Evolutionary conservation across 805 yeast species (phyloP).

Genomic region (baker's yeast (Saccharomyces cerevisiae)): DNA sequence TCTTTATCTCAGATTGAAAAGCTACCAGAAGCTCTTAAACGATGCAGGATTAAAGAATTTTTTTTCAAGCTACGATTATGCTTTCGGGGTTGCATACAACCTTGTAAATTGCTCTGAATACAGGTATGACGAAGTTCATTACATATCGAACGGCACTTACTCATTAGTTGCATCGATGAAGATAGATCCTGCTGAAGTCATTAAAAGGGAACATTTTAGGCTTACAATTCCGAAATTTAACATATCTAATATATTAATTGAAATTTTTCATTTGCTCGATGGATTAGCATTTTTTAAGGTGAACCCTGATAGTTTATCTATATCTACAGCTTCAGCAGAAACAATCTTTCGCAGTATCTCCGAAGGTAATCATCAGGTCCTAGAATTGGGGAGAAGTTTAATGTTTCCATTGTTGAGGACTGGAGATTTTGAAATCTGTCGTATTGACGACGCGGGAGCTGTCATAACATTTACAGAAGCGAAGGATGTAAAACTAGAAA

Average conservation of each 20-base stretch:
- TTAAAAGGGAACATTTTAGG: slow-evolving; percentile 5
- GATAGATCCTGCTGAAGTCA: neutral
- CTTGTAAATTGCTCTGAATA: slow-evolving; percentile 4
- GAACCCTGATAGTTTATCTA: slow-evolving; percentile 14
- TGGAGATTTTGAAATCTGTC: slow-evolving; percentile 15
- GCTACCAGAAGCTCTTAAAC: neutral
- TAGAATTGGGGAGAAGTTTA: slow-evolving; percentile 22
- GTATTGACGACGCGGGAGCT: slow-evolving; percentile 6
- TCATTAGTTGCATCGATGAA: slow-evolving; percentile 6
- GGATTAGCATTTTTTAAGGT: slow-evolving; percentile 25
- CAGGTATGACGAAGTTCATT: slow-evolving; percentile 6
- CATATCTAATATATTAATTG: slow-evolving; percentile 13
- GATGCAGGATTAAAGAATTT: neutral
- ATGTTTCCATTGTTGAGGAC: slow-evolving; percentile 22
- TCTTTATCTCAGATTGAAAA: neutral
- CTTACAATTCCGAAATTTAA: slow-evolving; percentile 3
- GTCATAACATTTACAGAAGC: slow-evolving; percentile 18
- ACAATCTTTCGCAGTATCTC: slow-evolving; percentile 10
- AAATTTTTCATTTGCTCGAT: slow-evolving; percentile 18
- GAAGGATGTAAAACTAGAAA: slow-evolving; percentile 12
- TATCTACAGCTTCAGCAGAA: slow-evolving; percentile 1
- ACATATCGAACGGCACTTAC: slow-evolving; percentile 2
- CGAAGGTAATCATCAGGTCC: slow-evolving; percentile 6
- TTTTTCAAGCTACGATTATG: slow-evolving; percentile 5
- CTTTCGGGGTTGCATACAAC: slow-evolving; percentile 9